Base-by-base conservation (phyloP, 257 asterid genomes). In the Eustoma russellianum region DNA sequence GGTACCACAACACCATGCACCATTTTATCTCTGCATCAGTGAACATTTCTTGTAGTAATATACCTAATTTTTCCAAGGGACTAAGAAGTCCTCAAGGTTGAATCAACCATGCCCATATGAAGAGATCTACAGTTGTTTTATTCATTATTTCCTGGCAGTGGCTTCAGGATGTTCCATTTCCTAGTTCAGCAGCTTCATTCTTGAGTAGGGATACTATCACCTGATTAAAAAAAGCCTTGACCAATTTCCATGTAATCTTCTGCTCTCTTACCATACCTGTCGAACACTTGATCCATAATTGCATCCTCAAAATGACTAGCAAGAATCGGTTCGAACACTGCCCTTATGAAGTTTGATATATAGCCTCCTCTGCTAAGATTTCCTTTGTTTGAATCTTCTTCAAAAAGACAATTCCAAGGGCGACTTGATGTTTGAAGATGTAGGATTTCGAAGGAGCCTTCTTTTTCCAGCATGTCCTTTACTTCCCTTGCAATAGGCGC, bases 401-500 rank as follows among this genome's bases (percentile, higher is more conserved):
- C 35, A 44, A 46, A 34, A n/a, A 40, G 13, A 46, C 57, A 50
- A 18, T 46, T 50, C 56, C 65, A 58, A 6, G 9, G 13, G 10
- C 10, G 41, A 19, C 59, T 65, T 11, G 18, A 58, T 7, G 51
- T 65, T 49, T 65, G 60, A 13, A 58, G 61, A 5, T 47, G 33
- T 9, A 51, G 17, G 40, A 65, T 1, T 28, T 65, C 52, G 60
- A 65, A 65, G 46, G 51, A 45, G 24, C 56, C 65, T 52, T 58
- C 65, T 1, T 34, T 44, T 16, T 52, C 46, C 7, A 58, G 38
- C 8, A 65, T 19, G 1, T 16, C 15, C 38, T 12, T 65, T 17
- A 57, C 19, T 65, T 65, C 70, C 5, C 52, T 57, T 15, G 10
- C n/a, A 3, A 60, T 2, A 17, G 70, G 65, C 5, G 35, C 48